Evolutionary conservation across 2,329 filamentous ascomycete species (phyloP), one percentile per base, ranked within the genome.

Genomic region (Meredithiella fracta): DNA sequence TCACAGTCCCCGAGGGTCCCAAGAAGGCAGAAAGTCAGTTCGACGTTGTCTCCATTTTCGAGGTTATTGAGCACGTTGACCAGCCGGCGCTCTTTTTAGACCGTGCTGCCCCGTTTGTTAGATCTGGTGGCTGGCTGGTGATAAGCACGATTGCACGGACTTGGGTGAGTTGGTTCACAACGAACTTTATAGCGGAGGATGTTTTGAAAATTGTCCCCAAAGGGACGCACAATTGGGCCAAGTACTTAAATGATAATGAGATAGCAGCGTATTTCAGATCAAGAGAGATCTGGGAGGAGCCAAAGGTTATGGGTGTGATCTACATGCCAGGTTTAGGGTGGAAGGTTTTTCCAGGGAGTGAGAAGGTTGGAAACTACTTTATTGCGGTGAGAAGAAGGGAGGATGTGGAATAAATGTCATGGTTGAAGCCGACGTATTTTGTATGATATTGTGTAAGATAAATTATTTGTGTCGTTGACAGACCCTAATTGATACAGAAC

Each of bases 191-290:
- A 60, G 92, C 92, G 0, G 92, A 98, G 71, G 86, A 92, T 70
- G 66, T 96, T 58, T 63, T 94, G 66, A 75, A 86, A 3, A 87
- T 97, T 59, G 92, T 98, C 57, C 92, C 92, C 8, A 79, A 78
- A 61, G 92, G 92, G 1, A 98, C 92, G 50, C 92, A 98, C 70
- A 89, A 96, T 67, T 98, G 92, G 92, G 75, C 76, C 60, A 94
- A 97, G 72, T 98, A 97, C 70, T 83, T 98, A 62, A 92, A 96
- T 65, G 85, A 86, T 60, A 73, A 78, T 14, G 91, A 97, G 73
- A 67, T 94, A 64, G 71, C 76, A 62, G 69, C 67, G 1, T 73
- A 77, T 66, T 77, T 83, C 61, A 67, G 71, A 55, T 69, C 67
- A 56, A 71, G 71, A 61, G 67, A 70, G 59, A 73, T 70, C 1